phyloP scores from a whole-genome alignment of 768 basidiomycete species.

The Boletus rubropictus region DNA sequence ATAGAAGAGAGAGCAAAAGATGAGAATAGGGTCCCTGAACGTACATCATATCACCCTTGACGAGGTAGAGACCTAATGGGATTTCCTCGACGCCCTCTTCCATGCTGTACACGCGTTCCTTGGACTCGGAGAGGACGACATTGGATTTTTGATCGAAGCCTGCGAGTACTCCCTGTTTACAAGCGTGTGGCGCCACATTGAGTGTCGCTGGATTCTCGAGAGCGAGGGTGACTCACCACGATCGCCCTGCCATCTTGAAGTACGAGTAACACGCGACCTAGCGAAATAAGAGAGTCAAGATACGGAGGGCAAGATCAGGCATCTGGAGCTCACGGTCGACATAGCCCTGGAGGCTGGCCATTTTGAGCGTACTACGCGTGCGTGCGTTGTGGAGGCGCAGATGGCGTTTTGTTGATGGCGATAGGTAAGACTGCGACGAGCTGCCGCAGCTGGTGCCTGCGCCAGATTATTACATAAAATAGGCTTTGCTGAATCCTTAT shows the following conservation, averaged over 20 bases:
- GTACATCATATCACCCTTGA: constrained; percentile 98
- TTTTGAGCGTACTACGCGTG: constrained; percentile 31
- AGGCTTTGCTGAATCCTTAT: too few relatives aligned
- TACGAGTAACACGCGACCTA: constrained; percentile 87
- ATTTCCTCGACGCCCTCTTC: constrained; percentile 95
- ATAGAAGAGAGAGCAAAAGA: neutral
- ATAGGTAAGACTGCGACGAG: neutral
- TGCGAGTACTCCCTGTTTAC: constrained; percentile 71
- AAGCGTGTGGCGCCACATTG: neutral
- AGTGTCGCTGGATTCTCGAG: neutral
- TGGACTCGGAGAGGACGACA: constrained; percentile 89
- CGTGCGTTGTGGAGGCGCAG: constrained; percentile 7
- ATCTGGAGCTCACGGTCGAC: constrained; percentile 62
- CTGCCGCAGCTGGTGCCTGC: neutral
- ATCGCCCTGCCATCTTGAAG: constrained; percentile 96
- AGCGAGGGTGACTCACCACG: constrained; percentile 51
- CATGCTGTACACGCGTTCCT: constrained; percentile 85
- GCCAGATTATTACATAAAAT: too few relatives aligned
- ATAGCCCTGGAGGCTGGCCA: constrained; percentile 90
- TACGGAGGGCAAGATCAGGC: neutral
- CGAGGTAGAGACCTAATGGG: constrained; percentile 90
- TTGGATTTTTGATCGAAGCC: constrained; percentile 96
- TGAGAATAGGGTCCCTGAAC: constrained; percentile 28
- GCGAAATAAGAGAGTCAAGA: constrained; percentile 1
- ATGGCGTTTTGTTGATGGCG: neutral